A percentile compares a stretch with the other conserved stretches of the same genome.
phyloP scores from a whole-genome alignment of 2,329 filamentous ascomycete species.

The Colletotrichum sp. region DNA sequence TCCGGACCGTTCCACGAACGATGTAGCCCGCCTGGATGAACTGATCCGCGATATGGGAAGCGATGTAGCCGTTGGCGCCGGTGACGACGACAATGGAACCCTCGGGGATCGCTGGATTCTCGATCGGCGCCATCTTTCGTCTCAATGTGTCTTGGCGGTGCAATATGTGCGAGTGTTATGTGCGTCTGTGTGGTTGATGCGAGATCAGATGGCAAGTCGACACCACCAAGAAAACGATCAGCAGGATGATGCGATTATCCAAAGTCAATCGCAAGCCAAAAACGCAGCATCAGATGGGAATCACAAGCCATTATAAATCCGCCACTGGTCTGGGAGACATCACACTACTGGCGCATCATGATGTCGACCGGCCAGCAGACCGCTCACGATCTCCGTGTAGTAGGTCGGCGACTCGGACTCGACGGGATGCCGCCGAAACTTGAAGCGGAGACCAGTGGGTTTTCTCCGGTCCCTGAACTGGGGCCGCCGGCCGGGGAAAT shows the following conservation, averaged over 20 bases:
- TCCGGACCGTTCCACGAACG: conserved; percentile 50
- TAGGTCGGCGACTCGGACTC: conserved; percentile 8
- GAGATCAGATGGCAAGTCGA: neutral
- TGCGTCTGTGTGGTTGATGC: neutral
- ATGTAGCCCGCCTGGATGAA: conserved; percentile 42
- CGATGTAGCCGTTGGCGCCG: conserved; percentile 46
- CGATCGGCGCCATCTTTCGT: neutral
- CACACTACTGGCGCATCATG: neutral
- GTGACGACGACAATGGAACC: conserved; percentile 44
- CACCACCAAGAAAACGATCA: neutral
- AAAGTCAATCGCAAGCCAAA: neutral
- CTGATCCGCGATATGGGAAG: conserved; percentile 42
- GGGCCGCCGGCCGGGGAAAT: neutral
- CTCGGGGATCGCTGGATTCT: conserved; percentile 24
- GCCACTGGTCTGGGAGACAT: neutral
- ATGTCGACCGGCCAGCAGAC: neutral
- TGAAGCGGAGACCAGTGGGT: neutral
- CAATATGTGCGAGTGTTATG: neutral
- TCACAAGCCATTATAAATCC: neutral
- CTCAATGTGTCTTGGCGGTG: neutral
- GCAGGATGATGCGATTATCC: neutral
- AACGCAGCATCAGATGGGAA: neutral
- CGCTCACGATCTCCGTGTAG: neutral
- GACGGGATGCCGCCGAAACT: conserved; percentile 5
- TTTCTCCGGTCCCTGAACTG: neutral